Evolutionary conservation across 352 stramenopile species (phyloP), one percentile per base, ranked within the genome.

Genomic region (Blastocystis sp.): DNA sequence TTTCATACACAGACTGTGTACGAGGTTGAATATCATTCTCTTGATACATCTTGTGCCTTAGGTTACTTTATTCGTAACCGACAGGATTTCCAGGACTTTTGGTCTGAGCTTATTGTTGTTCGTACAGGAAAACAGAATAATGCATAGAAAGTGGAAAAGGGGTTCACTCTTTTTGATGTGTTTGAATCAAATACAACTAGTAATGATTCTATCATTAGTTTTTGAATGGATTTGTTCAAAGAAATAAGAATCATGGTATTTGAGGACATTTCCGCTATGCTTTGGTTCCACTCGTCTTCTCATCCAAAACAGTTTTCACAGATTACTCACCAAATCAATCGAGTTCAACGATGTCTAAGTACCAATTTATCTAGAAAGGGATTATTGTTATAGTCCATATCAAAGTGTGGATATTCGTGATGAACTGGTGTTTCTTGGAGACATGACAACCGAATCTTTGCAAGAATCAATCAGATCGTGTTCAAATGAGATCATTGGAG

Each of bases 351-450:
- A 80, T 80, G 69, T 58, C 69, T 11, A 80, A 80, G 69, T 80
- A 63, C 12, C 21, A 14, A 46, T 59, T 63, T 59, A 21, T 0
- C 46, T 80, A 16, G 0, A 4, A 21, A 35, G 21, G 14, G 3
- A 21, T 14, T 5, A 39, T 29, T 16, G 12, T 16, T 24, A 27
- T 80, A 80, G 69, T 80, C 69, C 69, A 19, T 80, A 80, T 63
- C 37, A 61, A 61, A 80, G 43, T 24, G 42, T 58, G 4, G 69
- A 80, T 51, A 80, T 80, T 63, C 69, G 69, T 24, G 69, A 80
- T 61, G 69, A 80, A n/a, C n/a, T 80, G 69, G 16, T 80, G 43
- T 63, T 80, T 80, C 69, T 80, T 37, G 52, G 27, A 49, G 69
- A 80, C 5, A 35, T 80, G n/a, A 46, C 69, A 19, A 24, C 42